Evolutionary conservation across 331 rosid species (phyloP).

Genomic region (Stylosanthes scabra): DNA sequence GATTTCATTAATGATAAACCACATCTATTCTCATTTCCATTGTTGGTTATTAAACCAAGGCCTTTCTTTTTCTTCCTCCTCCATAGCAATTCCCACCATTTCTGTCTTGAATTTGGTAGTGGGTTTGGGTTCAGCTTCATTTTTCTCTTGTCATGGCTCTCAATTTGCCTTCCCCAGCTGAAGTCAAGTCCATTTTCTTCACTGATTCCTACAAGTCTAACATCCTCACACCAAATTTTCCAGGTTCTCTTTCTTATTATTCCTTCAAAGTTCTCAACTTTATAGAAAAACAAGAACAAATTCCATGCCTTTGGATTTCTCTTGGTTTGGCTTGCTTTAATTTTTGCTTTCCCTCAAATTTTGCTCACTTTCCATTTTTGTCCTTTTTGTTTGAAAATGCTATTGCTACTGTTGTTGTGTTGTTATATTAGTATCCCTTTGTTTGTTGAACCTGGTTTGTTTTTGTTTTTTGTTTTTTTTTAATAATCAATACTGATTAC

Average conservation of each 20-base stretch:
- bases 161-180: slow-evolving; percentile 44
- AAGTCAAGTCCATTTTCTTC: slow-evolving; percentile 46
- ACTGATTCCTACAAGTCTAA: slow-evolving; percentile 44
- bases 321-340: too few species aligned
- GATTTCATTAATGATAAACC: neutral
- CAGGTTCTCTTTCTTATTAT: slow-evolving; percentile 44
- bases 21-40: slow-evolving; percentile 25
- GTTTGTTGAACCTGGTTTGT: neutral
- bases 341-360: neutral
- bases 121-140: neutral
- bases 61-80: slow-evolving; percentile 14
- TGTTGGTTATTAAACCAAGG: slow-evolving; percentile 20
- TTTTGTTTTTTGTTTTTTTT: neutral
- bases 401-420: neutral
- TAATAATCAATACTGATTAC: neutral
- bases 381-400: neutral
- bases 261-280: neutral
- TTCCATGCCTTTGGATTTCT: neutral
- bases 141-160: slow-evolving; percentile 41
- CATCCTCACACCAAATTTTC: slow-evolving; percentile 38
- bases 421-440: neutral
- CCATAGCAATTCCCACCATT: neutral
- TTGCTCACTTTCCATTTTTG: neutral
- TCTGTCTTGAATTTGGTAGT: neutral
- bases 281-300: neutral